Percentiles rank a stretch among this genome's conserved stretches.
These are phyloP conservation scores for Tanacetum coccineum DNA, from an alignment of 129 eudicot genomes.

Conservation along the genomic window DNA sequence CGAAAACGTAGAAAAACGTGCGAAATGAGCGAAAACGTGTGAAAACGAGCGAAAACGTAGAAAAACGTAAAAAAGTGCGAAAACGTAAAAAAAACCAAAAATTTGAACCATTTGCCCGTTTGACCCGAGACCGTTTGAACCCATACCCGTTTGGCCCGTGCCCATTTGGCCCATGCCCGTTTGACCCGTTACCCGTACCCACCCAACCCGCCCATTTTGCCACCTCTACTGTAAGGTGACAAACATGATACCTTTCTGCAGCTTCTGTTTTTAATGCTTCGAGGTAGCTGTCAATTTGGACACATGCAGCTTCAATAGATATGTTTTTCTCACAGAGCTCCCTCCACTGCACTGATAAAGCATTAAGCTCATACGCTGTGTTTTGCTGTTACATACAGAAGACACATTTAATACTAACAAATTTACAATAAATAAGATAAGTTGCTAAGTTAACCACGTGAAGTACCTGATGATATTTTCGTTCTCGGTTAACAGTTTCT, in stretches of 20 bases:
- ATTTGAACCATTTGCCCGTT: too few species aligned
- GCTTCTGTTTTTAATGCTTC: conserved; percentile 72
- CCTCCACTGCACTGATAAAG: conserved; percentile 92
- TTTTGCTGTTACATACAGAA: conserved; percentile 60
- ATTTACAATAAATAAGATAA: neutral
- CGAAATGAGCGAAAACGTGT: too few species aligned
- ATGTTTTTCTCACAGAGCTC: conserved; percentile 89
- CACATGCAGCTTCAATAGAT: conserved; percentile 78
- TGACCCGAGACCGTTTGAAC: too few species aligned
- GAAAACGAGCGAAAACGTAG: too few species aligned
- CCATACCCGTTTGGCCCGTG: too few species aligned
- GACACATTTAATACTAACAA: conserved; percentile 5
- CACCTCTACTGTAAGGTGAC: conserved; percentile 4
- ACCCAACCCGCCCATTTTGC: too few species aligned
- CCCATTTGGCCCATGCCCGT: too few species aligned
- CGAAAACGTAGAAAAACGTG: too few species aligned
- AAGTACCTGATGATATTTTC: conserved; percentile 93
- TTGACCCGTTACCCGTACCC: too few species aligned
- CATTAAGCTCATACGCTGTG: conserved; percentile 85
- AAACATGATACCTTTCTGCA: conserved; percentile 51
- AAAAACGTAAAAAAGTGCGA: too few species aligned
- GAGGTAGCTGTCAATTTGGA: conserved; percentile 42
- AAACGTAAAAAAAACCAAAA: too few species aligned
- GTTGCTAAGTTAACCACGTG: neutral
- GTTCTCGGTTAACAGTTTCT: conserved; percentile 78